Evolutionary conservation across 805 yeast genomes (phyloP), one percentile per base, ranked within the genome.

Genomic region (Candida ortonii): DNA sequence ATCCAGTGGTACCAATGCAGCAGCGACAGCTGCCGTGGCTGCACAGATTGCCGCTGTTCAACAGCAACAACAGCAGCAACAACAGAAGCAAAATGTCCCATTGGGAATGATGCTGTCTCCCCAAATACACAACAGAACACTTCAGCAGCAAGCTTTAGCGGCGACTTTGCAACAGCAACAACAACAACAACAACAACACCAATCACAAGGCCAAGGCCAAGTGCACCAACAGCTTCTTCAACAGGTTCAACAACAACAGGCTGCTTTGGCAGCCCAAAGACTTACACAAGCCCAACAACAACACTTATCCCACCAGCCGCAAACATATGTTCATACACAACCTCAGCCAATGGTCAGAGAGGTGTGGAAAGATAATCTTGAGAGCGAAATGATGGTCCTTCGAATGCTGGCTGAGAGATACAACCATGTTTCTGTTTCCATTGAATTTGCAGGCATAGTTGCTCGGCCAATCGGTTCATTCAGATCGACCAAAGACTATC

Each of bases 381-480:
- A 80, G 46, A 68, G 70, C 36, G 93, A 83, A 51, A 77, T 83
- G 59, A 72, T 70, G 39, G 61, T 71, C 9, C 73, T 84, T 32
- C 69, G 88, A 43, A 70, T 71, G 33, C 65, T 82, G 19, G 67
- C 79, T 25, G 73, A 67, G 34, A 72, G 71, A 39, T 79, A 72
- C 49, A 73, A 78, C 36, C 67, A 70, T 46, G 73, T 83, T 16
- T 73, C 85, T 3, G 73, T 88, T 39, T 89, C 88, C 49, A 88
- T 94, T 29, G 97, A 93, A 59, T 88, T 93, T 55, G 96, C 96
- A 0, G 98, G 98, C 0, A 85, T 94, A 15, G 82, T 90, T 17
- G 96, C 96, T 3, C 75, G 98, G 50, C 98, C 98, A 11, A 84
- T 93, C 41, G 98, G 98, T 13, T 78, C 85, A 13, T 93, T 93